These are phyloP conservation scores for Colletotrichum melonis DNA, from an alignment of 2,329 filamentous ascomycete genomes.

Conservation along the genomic window DNA sequence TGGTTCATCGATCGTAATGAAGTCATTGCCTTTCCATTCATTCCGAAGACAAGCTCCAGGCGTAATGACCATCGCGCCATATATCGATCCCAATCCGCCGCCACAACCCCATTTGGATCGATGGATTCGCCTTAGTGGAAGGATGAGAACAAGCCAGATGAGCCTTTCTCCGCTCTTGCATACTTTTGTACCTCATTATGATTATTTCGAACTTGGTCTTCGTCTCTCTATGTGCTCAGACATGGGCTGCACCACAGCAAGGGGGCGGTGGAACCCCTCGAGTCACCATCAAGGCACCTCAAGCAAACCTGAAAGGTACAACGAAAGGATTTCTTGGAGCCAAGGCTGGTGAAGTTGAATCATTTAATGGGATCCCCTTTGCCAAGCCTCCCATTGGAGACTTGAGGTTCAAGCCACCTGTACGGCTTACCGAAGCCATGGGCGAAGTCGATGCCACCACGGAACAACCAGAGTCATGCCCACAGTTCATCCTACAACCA, in stretches of 20 bases:
- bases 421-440: constrained; percentile 45
- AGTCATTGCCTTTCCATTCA: constrained; percentile 3
- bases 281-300: constrained; percentile 27
- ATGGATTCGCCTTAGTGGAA: background rate
- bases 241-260: constrained; percentile 10
- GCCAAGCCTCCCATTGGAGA: constrained; percentile 65
- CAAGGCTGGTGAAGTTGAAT: constrained; percentile 55
- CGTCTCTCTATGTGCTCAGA: background rate
- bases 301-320: constrained; percentile 22
- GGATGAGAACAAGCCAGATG: background rate
- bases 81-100: background rate
- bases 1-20: constrained; percentile 14
- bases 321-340: constrained; percentile 24
- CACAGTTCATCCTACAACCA: constrained; percentile 44
- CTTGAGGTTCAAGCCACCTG: constrained; percentile 57
- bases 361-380: constrained; percentile 67
- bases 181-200: background rate
- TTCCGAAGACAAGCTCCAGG: background rate
- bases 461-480: constrained; percentile 40
- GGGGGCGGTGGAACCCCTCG: background rate
- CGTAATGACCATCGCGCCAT: background rate
- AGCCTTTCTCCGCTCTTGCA: background rate
- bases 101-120: no score
- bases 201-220: background rate
- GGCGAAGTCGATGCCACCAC: constrained; percentile 55